phyloP scores from a whole-genome alignment of 495 filamentous ascomycete genomes.

The Parmelia sp. region DNA sequence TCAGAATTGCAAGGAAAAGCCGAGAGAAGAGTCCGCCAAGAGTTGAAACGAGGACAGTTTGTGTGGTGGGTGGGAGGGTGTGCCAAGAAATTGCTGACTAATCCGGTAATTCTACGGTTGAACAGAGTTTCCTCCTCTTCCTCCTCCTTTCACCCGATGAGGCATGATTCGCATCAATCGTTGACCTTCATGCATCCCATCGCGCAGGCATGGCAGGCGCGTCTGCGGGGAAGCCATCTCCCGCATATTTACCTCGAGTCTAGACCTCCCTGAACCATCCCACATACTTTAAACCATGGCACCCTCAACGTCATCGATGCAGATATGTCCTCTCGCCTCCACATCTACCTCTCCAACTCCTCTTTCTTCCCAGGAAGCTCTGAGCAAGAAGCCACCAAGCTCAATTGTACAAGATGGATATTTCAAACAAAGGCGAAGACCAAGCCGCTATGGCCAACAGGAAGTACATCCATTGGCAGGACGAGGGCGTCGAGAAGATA shows the following conservation, averaged over 20 bases:
- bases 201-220: neutral
- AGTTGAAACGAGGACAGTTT: neutral
- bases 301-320: neutral
- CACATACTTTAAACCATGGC: neutral
- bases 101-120: no score
- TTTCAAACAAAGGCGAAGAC: slow-evolving; percentile 22
- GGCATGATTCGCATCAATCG: neutral
- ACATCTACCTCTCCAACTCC: neutral
- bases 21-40: neutral
- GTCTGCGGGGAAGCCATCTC: neutral
- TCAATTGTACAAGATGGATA: slow-evolving; percentile 14
- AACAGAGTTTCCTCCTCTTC: no score
- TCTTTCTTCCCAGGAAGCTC: neutral
- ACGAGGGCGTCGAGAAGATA: slow-evolving; percentile 38
- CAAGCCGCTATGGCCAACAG: slow-evolving; percentile 25
- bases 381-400: neutral
- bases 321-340: neutral
- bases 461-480: slow-evolving; percentile 40
- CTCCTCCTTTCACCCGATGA: neutral
- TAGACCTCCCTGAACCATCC: neutral
- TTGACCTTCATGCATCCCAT: neutral
- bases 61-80: no score
- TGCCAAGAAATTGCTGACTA: neutral
- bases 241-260: neutral
- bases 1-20: neutral